Evolutionary conservation across 2,329 filamentous ascomycete genomes (phyloP).

Genomic region (Lanzia echinophila): DNA sequence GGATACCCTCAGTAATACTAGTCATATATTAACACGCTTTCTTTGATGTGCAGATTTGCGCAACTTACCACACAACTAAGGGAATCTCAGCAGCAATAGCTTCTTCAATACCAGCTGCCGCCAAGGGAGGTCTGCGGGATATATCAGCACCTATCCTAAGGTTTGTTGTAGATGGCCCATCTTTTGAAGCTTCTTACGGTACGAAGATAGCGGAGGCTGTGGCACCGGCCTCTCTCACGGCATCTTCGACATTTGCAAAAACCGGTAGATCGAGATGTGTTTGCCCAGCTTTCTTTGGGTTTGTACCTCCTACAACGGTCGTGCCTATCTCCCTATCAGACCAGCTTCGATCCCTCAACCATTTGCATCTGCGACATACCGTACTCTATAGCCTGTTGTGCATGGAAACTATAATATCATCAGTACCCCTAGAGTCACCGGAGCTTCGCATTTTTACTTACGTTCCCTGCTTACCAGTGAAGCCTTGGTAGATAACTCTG

Average conservation of each 20-base stretch:
- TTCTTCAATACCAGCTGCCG: conserved; percentile 93
- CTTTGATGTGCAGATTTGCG: conserved; percentile 16
- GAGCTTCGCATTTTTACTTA: conserved; percentile 42
- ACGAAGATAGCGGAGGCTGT: conserved; percentile 94
- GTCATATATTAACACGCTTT: conserved; percentile 11
- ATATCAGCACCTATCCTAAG: conserved; percentile 13
- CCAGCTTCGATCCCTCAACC: conserved; percentile 16
- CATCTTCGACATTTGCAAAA: conserved; percentile 83
- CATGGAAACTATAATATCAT: conserved; percentile 73
- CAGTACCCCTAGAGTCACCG: conserved; percentile 5
- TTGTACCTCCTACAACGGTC: conserved; percentile 95
- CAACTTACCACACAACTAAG: conserved; percentile 72
- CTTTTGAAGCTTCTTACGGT: conserved; percentile 50
- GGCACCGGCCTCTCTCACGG: conserved; percentile 83
- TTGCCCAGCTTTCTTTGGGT: conserved; percentile 95
- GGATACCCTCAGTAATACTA: conserved; percentile 91
- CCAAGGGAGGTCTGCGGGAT: conserved; percentile 69
- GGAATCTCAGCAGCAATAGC: conserved; percentile 89
- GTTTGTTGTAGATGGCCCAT: conserved; percentile 2
- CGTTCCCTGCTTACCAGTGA: conserved; percentile 96
- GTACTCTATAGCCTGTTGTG: conserved; percentile 96
- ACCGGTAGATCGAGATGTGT: conserved; percentile 88
- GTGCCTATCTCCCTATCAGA: conserved; percentile 56
- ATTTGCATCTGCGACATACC: conserved; percentile 48
- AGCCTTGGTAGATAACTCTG: conserved; percentile 94